Percentiles rank a stretch among this genome's conserved stretches.
Evolutionary conservation across 2,329 filamentous ascomycete species (phyloP).

Genomic region (Aspergillus ibericus): DNA sequence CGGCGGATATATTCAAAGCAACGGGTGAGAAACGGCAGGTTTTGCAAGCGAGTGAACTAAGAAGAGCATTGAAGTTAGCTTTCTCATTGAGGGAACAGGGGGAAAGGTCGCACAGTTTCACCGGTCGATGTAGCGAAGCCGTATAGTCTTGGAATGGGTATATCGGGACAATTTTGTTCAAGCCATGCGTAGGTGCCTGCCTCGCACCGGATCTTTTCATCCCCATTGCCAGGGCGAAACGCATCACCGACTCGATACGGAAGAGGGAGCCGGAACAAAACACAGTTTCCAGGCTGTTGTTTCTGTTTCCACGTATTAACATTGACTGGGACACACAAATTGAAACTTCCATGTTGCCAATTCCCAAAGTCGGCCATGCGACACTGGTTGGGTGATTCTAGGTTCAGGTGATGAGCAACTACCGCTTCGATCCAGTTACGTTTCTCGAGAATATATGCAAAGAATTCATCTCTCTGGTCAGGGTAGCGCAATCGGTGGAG

Average conservation of each 20-base stretch:
- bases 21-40: background rate
- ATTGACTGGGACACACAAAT: constrained; percentile 26
- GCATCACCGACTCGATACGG: constrained; percentile 27
- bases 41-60: background rate
- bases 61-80: background rate
- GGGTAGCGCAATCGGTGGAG: constrained; percentile 23
- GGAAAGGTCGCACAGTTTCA: background rate
- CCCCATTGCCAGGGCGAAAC: constrained; percentile 20
- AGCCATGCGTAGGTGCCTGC: constrained; percentile 31
- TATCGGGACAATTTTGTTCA: constrained; percentile 23
- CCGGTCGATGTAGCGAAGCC: background rate
- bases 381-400: constrained; percentile 8
- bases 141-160: constrained; percentile 21
- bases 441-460: constrained; percentile 16
- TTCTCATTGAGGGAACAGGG: background rate
- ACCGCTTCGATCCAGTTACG: constrained; percentile 25
- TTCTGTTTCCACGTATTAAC: background rate
- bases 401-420: constrained; percentile 30
- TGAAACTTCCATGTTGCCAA: constrained; percentile 27
- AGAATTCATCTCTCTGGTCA: constrained; percentile 21
- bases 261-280: constrained; percentile 25
- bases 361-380: constrained; percentile 12
- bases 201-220: constrained; percentile 31
- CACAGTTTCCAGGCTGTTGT: background rate
- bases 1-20: background rate